These are phyloP conservation scores for Fremontodendron californicum DNA, from an alignment of 345 rosid species.

Conservation along the genomic window DNA sequence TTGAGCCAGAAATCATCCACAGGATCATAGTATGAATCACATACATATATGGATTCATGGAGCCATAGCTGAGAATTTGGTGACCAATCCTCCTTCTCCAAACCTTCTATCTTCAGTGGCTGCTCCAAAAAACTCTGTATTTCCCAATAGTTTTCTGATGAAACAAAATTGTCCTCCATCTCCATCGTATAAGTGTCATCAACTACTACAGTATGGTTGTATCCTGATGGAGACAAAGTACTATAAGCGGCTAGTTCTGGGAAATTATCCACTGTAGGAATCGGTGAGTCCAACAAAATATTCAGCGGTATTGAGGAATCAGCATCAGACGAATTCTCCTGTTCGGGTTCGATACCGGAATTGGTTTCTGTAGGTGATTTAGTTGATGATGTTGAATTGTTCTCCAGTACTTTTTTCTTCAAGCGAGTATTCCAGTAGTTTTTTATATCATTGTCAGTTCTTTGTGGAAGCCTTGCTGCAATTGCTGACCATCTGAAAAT, in stretches of 20 bases:
- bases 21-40: background rate
- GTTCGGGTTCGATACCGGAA: background rate
- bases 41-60: background rate
- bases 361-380: background rate
- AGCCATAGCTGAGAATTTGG: background rate
- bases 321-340: background rate
- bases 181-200: no score
- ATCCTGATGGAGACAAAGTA: no score
- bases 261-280: no score
- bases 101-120: background rate
- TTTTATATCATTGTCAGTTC: background rate
- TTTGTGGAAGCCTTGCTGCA: background rate
- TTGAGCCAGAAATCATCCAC: background rate
- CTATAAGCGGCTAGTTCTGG: no score
- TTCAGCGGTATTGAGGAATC: no score
- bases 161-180: no score
- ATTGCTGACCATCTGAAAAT: background rate
- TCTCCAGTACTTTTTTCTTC: background rate
- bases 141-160: background rate
- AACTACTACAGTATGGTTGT: no score
- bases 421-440: background rate
- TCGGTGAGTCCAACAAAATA: no score
- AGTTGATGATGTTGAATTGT: background rate
- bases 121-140: background rate
- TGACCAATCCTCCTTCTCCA: background rate